Evolutionary conservation across 2,329 filamentous ascomycete species (phyloP).

Genomic region (Sclerotiophoma versabilis): DNA sequence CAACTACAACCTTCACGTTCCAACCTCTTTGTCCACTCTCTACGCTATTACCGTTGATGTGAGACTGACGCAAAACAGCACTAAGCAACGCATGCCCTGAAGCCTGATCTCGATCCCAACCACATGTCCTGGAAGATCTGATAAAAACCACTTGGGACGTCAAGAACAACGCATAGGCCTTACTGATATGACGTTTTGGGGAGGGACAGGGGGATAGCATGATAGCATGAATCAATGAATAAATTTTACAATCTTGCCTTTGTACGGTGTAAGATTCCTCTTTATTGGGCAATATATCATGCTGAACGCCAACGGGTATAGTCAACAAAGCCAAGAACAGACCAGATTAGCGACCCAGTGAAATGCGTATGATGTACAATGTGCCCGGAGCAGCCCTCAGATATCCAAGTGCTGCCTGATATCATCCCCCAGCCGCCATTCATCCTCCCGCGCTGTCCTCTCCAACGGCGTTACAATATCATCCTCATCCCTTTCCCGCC

Average conservation of each 20-base stretch:
- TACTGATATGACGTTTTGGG: conserved; percentile 3
- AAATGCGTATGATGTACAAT: background rate
- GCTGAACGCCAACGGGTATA: background rate
- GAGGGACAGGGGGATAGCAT: background rate
- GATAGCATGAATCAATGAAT: conserved; percentile 4
- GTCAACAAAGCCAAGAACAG: background rate
- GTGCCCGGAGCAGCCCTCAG: conserved; percentile 47
- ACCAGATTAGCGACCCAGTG: too few species aligned
- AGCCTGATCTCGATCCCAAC: background rate
- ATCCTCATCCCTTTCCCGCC: conserved; percentile 49
- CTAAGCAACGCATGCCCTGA: conserved; percentile 15
- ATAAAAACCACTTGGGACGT: conserved; percentile 4
- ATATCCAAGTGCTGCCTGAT: conserved; percentile 79
- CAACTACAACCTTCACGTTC: too few species aligned
- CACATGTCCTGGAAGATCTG: conserved; percentile 1
- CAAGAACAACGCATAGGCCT: conserved; percentile 10
- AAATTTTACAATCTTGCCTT: background rate
- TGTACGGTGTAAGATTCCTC: too few species aligned
- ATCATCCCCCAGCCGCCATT: conserved; percentile 85
- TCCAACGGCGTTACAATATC: conserved; percentile 60
- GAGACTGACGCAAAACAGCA: conserved; percentile 7
- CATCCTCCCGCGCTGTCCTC: conserved; percentile 59
- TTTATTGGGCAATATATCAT: too few species aligned
- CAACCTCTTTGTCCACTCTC: background rate
- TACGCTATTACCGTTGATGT: background rate